Evolutionary conservation across 352 stramenopile genomes (phyloP).

Genomic region (Pythium grandisporangium): DNA sequence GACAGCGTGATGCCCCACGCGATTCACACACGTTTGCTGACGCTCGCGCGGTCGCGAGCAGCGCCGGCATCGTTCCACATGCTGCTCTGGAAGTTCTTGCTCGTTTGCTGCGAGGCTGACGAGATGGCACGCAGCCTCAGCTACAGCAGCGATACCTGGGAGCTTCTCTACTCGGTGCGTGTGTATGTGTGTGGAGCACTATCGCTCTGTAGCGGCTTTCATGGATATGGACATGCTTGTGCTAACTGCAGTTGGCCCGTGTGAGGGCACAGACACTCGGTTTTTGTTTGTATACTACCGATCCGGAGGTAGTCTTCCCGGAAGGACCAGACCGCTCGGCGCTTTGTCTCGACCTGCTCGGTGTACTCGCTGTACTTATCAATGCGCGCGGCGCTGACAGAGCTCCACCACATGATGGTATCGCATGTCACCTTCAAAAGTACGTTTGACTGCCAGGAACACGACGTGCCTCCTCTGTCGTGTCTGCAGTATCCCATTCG

Average conservation of each 20-base stretch:
- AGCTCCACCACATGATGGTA: not conserved
- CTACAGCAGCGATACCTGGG: constrained; percentile 24
- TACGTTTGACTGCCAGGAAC: no score
- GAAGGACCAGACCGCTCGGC: constrained; percentile 11
- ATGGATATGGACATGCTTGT: no score
- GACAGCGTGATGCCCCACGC: constrained; percentile 14
- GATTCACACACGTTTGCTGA: constrained; percentile 18
- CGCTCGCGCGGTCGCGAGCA: constrained; percentile 11
- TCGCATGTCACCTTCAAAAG: not conserved
- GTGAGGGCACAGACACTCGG: constrained; percentile 51
- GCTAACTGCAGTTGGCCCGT: no score
- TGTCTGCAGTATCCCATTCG: not conserved
- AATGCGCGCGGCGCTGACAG: constrained; percentile 10
- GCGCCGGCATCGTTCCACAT: constrained; percentile 26
- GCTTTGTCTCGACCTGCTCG: constrained; percentile 43
- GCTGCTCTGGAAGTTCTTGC: constrained; percentile 49
- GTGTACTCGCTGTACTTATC: constrained; percentile 42
- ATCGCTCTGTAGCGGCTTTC: not conserved
- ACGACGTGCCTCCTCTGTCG: not conserved
- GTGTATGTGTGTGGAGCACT: no score
- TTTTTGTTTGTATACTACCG: constrained; percentile 17
- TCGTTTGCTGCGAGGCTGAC: constrained; percentile 37
- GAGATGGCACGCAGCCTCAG: constrained; percentile 17
- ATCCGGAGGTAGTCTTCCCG: constrained; percentile 7
- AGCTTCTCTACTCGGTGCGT: constrained; percentile 28